Evolutionary conservation across 1,139 yeast species (phyloP).

Genomic region (Protomyces macrosporus): DNA sequence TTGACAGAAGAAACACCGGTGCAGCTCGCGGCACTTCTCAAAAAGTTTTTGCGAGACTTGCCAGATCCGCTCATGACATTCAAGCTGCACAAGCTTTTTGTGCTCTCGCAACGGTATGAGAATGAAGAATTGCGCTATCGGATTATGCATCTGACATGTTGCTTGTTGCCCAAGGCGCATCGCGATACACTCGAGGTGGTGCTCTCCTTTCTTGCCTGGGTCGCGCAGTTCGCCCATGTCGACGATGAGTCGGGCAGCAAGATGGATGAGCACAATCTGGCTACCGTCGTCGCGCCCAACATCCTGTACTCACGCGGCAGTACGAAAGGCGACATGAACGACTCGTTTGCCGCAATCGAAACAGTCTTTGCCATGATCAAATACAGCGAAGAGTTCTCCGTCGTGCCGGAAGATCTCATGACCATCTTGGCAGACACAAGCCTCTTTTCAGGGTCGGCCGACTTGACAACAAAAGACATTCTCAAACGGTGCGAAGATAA

Average conservation of each 20-base stretch:
- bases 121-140: conserved; percentile 51
- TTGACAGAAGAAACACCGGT: conserved; percentile 76
- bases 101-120: conserved; percentile 57
- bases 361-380: conserved; percentile 81
- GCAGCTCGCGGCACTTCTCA: conserved; percentile 88
- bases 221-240: conserved; percentile 80
- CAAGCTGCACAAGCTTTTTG: conserved; percentile 73
- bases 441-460: conserved; percentile 33
- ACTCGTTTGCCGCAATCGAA: conserved; percentile 84
- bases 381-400: conserved; percentile 71
- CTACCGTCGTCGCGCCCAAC: conserved; percentile 94
- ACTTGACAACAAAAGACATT: conserved; percentile 38
- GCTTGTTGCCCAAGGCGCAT: conserved; percentile 74
- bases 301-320: conserved; percentile 53
- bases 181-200: conserved; percentile 84
- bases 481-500: conserved; percentile 34
- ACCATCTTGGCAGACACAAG: conserved; percentile 38
- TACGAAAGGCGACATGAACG: conserved; percentile 56
- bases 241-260: conserved; percentile 86
- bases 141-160: conserved; percentile 63
- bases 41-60: conserved; percentile 83
- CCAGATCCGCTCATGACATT: conserved; percentile 87
- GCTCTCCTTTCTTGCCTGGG: conserved; percentile 85
- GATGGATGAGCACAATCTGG: conserved; percentile 93
- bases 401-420: conserved; percentile 57